Conservation (phyloP, 225 moss, liverwort and hornwort species). For the Asterella californica region DNA sequence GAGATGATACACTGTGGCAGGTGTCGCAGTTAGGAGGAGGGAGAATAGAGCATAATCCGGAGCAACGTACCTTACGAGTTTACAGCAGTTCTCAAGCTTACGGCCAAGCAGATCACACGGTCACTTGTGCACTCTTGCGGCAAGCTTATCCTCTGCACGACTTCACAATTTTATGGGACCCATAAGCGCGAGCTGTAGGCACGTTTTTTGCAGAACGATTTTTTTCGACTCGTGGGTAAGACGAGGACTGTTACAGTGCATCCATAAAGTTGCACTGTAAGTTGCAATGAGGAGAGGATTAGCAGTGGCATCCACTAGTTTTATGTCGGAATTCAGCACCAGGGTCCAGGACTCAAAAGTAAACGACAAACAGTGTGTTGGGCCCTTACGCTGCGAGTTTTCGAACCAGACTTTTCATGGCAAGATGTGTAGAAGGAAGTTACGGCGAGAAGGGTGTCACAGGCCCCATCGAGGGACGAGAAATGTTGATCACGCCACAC, state of each 20-base stretch:
- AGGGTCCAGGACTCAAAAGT: background rate
- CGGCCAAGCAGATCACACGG: constrained; percentile 75
- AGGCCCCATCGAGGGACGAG: background rate
- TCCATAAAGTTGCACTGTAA: no score
- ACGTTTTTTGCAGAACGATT: background rate
- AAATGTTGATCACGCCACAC: background rate
- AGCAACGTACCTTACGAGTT: constrained; percentile 57
- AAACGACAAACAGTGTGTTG: background rate
- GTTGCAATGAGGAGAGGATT: background rate
- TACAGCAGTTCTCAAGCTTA: constrained; percentile 83
- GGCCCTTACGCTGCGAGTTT: background rate
- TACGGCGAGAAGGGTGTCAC: background rate
- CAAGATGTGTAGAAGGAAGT: no score
- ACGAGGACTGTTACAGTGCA: no score
- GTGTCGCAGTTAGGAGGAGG: constrained; percentile 81
- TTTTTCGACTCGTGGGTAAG: no score
- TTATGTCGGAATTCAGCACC: background rate
- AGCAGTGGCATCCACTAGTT: background rate
- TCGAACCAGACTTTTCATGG: background rate
- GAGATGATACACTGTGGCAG: constrained; percentile 31
- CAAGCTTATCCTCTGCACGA: constrained; percentile 77
- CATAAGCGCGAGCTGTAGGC: constrained; percentile 4
- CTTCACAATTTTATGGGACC: constrained; percentile 60
- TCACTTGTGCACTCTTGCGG: constrained; percentile 72
- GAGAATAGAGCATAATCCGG: constrained; percentile 59